Evolutionary conservation across 106 monocot species (phyloP).

Genomic region (Acorus gramineus): DNA sequence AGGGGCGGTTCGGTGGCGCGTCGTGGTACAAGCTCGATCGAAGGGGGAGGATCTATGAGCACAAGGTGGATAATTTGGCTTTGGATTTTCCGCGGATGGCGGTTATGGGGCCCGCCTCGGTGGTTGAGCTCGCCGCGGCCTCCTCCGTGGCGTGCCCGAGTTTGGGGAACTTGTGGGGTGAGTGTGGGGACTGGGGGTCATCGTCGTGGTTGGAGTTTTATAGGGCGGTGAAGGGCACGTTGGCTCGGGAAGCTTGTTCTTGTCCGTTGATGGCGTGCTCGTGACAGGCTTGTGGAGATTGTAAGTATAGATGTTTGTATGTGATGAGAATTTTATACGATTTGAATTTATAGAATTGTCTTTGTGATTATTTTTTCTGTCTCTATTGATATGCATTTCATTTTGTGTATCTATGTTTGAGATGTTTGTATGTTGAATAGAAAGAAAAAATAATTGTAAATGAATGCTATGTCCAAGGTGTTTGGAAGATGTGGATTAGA

Average conservation of each 20-base stretch:
- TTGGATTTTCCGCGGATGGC: conserved; percentile 52
- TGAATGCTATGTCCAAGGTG: too few species aligned
- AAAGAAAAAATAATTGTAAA: too few species aligned
- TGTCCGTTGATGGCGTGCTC: too few species aligned
- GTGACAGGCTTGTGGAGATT: too few species aligned
- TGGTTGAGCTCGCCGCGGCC: conserved; percentile 52
- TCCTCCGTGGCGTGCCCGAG: conserved; percentile 43
- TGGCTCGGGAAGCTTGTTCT: conserved; percentile 18
- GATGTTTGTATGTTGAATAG: too few species aligned
- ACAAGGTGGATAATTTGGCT: conserved; percentile 76
- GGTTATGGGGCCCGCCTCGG: conserved; percentile 9
- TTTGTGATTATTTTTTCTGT: too few species aligned
- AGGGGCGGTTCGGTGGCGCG: conserved; percentile 69
- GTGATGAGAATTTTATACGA: too few species aligned
- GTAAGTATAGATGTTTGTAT: too few species aligned
- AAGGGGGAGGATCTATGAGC: conserved; percentile 93
- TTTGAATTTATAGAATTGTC: too few species aligned
- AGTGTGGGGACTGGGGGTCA: conserved; percentile 10
- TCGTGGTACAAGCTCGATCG: conserved; percentile 83
- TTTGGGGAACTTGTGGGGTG: conserved; percentile 31
- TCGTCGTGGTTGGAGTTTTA: conserved; percentile 74
- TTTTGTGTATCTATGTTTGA: too few species aligned
- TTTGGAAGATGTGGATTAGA: too few species aligned
- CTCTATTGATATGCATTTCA: too few species aligned
- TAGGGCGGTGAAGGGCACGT: conserved; percentile 44